phyloP scores from a whole-genome alignment of 192 early-diverging fungal species.

The Dissophora globulifera region DNA sequence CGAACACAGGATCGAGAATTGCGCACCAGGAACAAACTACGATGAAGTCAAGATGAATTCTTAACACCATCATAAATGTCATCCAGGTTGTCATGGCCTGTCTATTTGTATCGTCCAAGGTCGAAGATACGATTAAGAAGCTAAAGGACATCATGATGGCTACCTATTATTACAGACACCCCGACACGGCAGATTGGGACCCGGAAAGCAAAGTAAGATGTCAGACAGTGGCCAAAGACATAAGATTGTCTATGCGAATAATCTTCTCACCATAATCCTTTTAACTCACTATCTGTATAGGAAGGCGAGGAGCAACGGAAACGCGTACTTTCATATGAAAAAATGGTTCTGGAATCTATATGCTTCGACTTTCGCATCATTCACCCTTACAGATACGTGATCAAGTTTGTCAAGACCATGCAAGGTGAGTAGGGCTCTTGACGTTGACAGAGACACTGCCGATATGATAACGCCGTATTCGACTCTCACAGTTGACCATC shows the following conservation, averaged over 20 bases:
- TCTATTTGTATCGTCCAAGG: conserved; percentile 85
- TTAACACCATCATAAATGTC: not conserved
- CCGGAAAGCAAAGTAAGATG: conserved; percentile 60
- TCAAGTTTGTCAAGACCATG: conserved; percentile 78
- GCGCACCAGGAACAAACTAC: not conserved
- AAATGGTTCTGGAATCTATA: conserved; percentile 78
- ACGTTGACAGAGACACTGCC: not conserved
- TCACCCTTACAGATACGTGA: conserved; percentile 75
- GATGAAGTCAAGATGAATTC: not conserved
- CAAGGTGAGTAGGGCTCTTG: conserved; percentile 52
- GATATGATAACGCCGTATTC: not conserved
- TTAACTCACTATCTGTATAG: conserved; percentile 26
- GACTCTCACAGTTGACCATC: not conserved
- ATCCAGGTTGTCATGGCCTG: conserved; percentile 63
- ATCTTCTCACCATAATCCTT: not conserved
- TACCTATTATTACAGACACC: conserved; percentile 63
- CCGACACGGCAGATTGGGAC: conserved; percentile 63
- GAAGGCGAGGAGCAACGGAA: conserved; percentile 74
- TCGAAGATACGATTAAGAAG: conserved; percentile 89
- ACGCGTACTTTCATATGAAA: conserved; percentile 73
- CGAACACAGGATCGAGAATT: not conserved
- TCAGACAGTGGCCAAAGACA: not conserved
- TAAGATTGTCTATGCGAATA: not conserved
- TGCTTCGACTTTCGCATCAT: conserved; percentile 85
- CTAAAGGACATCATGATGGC: conserved; percentile 81